phyloP scores from a whole-genome alignment of 2,329 filamentous ascomycete genomes.

The Teratosphaeria epicoccoides region DNA sequence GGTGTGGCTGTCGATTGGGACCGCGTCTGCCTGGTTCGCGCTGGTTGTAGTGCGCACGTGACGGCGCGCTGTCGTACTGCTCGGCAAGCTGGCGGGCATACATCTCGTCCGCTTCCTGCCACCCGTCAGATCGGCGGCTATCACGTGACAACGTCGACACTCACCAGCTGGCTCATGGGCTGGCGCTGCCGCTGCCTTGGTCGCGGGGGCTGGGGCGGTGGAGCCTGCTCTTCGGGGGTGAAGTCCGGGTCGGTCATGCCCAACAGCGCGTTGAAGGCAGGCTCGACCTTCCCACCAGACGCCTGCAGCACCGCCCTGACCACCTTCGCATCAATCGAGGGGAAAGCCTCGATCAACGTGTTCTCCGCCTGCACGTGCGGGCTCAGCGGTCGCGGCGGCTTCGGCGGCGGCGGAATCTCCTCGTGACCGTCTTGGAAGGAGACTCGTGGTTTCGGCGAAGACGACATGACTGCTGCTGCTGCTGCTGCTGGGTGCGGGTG shows the following conservation, averaged over 20 bases:
- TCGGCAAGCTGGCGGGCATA: conserved; percentile 89
- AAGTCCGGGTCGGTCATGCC: conserved; percentile 47
- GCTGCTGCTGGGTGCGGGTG: background rate
- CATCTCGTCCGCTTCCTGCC: conserved; percentile 66
- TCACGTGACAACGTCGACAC: background rate
- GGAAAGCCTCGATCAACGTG: conserved; percentile 90
- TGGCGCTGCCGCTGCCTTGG: conserved; percentile 46
- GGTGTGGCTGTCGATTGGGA: conserved; percentile 38
- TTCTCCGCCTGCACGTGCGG: conserved; percentile 75
- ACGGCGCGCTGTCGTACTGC: conserved; percentile 52
- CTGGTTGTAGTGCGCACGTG: conserved; percentile 19
- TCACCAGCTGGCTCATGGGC: conserved; percentile 58
- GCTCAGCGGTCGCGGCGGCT: conserved; percentile 73
- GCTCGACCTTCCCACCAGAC: conserved; percentile 78
- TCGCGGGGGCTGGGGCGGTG: conserved; percentile 70
- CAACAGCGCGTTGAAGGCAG: conserved; percentile 88
- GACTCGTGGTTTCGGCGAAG: conserved; percentile 34
- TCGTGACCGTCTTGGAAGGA: conserved; percentile 40
- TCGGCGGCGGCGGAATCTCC: conserved; percentile 53
- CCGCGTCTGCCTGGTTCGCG: conserved; percentile 26
- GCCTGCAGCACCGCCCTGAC: conserved; percentile 81
- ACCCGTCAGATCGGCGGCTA: background rate
- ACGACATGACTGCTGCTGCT: conserved; percentile 26
- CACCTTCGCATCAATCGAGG: conserved; percentile 65
- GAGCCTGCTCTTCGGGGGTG: conserved; percentile 49